Evolutionary conservation across 2,329 filamentous ascomycete species (phyloP).

Genomic region (Harringtonia lauricola): DNA sequence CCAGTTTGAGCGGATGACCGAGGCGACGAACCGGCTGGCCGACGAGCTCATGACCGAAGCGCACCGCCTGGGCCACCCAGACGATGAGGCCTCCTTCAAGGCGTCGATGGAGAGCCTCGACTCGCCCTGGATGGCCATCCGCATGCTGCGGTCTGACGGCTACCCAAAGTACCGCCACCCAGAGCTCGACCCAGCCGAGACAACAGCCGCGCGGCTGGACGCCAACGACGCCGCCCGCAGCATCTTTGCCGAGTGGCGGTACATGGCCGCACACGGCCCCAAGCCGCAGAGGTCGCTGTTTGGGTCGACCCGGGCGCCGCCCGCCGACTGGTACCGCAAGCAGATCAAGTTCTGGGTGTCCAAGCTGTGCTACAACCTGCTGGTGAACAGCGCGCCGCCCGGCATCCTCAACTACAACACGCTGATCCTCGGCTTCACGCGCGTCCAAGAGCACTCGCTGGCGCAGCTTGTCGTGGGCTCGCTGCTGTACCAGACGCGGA

Average conservation of each 20-base stretch:
- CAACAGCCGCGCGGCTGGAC: constrained; percentile 12
- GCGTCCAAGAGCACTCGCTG: constrained; percentile 34
- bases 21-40: constrained; percentile 18
- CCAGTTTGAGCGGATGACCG: constrained; percentile 9
- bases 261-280: neutral
- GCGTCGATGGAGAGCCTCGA: constrained; percentile 16
- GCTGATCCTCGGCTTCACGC: constrained; percentile 55
- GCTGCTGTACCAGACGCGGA: constrained; percentile 30
- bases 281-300: neutral
- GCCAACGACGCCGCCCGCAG: constrained; percentile 14
- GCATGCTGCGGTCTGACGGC: constrained; percentile 21
- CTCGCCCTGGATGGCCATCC: constrained; percentile 19
- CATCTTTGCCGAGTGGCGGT: constrained; percentile 17
- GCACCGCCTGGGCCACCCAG: constrained; percentile 13
- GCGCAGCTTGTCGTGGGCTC: constrained; percentile 41
- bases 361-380: constrained; percentile 55
- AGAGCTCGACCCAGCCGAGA: constrained; percentile 8
- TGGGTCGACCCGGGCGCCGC: neutral
- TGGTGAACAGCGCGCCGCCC: constrained; percentile 49
- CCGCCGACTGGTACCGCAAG: constrained; percentile 2
- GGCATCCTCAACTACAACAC: constrained; percentile 61
- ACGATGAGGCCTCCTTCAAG: constrained; percentile 11
- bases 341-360: constrained; percentile 11
- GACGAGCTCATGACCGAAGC: constrained; percentile 19
- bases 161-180: constrained; percentile 21